phyloP scores from a whole-genome alignment of 495 filamentous ascomycete genomes.

The Penicillium canescens region DNA sequence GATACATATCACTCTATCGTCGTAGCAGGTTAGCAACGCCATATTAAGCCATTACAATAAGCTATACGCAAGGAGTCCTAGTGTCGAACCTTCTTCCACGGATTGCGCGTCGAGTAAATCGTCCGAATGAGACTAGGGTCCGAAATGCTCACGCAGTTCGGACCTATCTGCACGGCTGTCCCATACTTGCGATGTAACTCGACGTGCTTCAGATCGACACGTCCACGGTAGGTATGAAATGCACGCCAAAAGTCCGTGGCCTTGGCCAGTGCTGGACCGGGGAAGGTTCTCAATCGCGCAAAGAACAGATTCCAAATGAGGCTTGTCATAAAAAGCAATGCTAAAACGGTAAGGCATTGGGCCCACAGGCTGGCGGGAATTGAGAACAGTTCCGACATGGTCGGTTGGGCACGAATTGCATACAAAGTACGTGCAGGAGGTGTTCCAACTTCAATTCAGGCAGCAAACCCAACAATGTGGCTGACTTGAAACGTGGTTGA shows the following conservation, averaged over 20 bases:
- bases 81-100: constrained; percentile 25
- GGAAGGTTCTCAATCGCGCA: constrained; percentile 31
- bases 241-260: constrained; percentile 40
- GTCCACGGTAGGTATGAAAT: constrained; percentile 21
- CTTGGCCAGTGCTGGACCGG: constrained; percentile 46
- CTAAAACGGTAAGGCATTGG: constrained; percentile 8
- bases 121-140: constrained; percentile 39
- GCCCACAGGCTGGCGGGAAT: constrained; percentile 9
- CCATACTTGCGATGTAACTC: constrained; percentile 54
- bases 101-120: constrained; percentile 41
- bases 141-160: constrained; percentile 55
- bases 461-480: no score
- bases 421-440: constrained; percentile 1
- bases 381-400: constrained; percentile 2
- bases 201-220: constrained; percentile 17
- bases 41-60: not conserved
- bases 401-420: not conserved
- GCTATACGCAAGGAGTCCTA: not conserved
- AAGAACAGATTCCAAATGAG: constrained; percentile 13
- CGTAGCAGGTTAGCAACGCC: not conserved
- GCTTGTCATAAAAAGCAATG: constrained; percentile 11
- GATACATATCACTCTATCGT: constrained; percentile 29
- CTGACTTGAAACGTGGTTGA: not conserved
- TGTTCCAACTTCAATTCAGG: not conserved
- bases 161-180: constrained; percentile 54